phyloP scores from a whole-genome alignment of 2,329 filamentous ascomycete species.

The Triangularia verruculosa region DNA sequence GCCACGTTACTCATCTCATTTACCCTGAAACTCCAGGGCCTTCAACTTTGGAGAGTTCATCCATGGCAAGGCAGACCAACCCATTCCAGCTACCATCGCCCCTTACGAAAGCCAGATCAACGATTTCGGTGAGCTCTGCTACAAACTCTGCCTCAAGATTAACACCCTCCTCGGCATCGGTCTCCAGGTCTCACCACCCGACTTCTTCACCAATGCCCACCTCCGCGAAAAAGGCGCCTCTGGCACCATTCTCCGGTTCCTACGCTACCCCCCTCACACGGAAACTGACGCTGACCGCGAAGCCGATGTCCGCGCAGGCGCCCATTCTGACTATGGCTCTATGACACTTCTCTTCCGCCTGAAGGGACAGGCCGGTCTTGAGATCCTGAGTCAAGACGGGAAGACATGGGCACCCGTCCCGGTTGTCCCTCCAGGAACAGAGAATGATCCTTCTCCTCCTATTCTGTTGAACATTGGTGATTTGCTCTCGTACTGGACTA shows the following conservation, averaged over 20 bases:
- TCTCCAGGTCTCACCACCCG: slow-evolving; percentile 57
- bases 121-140: slow-evolving; percentile 68
- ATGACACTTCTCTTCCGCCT: slow-evolving; percentile 80
- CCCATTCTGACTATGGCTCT: slow-evolving; percentile 83
- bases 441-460: slow-evolving; percentile 60
- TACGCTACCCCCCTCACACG: slow-evolving; percentile 65
- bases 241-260: slow-evolving; percentile 62
- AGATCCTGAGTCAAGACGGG: slow-evolving; percentile 63
- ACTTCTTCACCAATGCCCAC: slow-evolving; percentile 56
- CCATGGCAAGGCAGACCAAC: slow-evolving; percentile 68
- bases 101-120: slow-evolving; percentile 59
- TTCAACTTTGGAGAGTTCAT: slow-evolving; percentile 88
- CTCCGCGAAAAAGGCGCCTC: slow-evolving; percentile 43
- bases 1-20: neutral
- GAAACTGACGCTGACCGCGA: slow-evolving; percentile 43
- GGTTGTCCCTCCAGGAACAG: slow-evolving; percentile 61
- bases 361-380: slow-evolving; percentile 78
- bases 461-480: slow-evolving; percentile 77
- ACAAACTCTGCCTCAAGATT: slow-evolving; percentile 67
- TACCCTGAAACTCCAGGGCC: slow-evolving; percentile 51
- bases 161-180: slow-evolving; percentile 76
- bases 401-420: slow-evolving; percentile 61
- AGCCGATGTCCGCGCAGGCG: slow-evolving; percentile 77
- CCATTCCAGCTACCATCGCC: slow-evolving; percentile 64
- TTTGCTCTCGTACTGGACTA: slow-evolving; percentile 81